Evolutionary conservation across 371 early-diverging fungal species (phyloP).

Genomic region (Actinomucor elegans): DNA sequence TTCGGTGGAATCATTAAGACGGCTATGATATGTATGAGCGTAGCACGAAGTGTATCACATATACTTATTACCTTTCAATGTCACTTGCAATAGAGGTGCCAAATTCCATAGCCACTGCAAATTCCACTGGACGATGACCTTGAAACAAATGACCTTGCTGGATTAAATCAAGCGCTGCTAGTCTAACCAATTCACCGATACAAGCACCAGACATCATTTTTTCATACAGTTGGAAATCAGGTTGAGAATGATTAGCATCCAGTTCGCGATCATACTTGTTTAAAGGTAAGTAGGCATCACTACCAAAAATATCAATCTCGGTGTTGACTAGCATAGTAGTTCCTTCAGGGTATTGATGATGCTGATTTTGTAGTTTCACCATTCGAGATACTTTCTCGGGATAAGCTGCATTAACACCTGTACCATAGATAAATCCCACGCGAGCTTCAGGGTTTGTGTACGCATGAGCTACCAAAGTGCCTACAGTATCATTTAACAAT

Average conservation of each 20-base stretch:
- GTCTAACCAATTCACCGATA: constrained; percentile 74
- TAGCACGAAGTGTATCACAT: not conserved
- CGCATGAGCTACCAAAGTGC: constrained; percentile 86
- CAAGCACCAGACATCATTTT: constrained; percentile 85
- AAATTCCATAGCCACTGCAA: constrained; percentile 75
- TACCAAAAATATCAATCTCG: constrained; percentile 71
- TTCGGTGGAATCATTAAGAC: constrained; percentile 3
- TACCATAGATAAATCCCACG: constrained; percentile 93
- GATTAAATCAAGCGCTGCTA: constrained; percentile 66
- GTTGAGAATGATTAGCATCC: constrained; percentile 61
- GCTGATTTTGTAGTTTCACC: constrained; percentile 55
- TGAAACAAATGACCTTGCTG: constrained; percentile 35
- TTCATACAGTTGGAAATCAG: constrained; percentile 67
- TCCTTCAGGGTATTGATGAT: constrained; percentile 36
- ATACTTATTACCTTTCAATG: constrained; percentile 34
- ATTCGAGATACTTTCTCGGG: constrained; percentile 73
- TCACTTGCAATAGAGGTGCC: constrained; percentile 79
- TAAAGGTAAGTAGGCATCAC: constrained; percentile 61
- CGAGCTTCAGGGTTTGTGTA: constrained; percentile 77
- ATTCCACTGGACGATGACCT: constrained; percentile 60
- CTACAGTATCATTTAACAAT: constrained; percentile 96
- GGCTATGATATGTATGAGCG: constrained; percentile 4
- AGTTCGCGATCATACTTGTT: constrained; percentile 66
- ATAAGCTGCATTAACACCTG: constrained; percentile 87
- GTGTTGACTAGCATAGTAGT: constrained; percentile 71